These are phyloP conservation scores for Dactylellina parvicollis DNA, from an alignment of 2,329 filamentous ascomycete genomes.

Conservation along the genomic window DNA sequence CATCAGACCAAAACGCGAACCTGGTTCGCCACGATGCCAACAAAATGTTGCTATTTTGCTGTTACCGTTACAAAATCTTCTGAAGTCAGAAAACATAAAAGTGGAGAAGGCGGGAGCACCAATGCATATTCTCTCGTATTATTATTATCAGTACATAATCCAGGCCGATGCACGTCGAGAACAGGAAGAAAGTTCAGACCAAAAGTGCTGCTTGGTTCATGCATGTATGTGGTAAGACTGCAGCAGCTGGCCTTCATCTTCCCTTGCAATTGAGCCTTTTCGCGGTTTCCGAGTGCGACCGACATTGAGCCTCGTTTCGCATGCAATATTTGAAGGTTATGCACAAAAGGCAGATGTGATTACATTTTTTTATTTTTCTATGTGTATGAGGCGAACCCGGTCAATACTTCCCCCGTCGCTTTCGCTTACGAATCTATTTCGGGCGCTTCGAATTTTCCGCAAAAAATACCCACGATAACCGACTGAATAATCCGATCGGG, in stretches of 20 bases:
- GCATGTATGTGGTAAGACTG: constrained; percentile 48
- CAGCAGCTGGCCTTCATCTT: constrained; percentile 8
- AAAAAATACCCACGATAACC: constrained; percentile 54
- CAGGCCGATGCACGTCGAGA: constrained; percentile 12
- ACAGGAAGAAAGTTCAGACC: constrained; percentile 38
- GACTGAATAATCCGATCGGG: constrained; percentile 54
- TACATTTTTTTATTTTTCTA: constrained; percentile 14
- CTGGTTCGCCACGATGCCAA: constrained; percentile 10
- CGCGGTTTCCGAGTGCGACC: constrained; percentile 43
- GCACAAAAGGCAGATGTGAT: constrained; percentile 30
- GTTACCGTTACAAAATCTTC: constrained; percentile 9
- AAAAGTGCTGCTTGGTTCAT: constrained; percentile 16
- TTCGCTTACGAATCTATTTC: constrained; percentile 54
- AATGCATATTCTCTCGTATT: constrained; percentile 53
- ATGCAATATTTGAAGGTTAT: constrained; percentile 16
- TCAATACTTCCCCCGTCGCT: constrained; percentile 12
- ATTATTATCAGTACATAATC: constrained; percentile 12
- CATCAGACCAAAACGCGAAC: constrained; percentile 42
- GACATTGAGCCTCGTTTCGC: constrained; percentile 45
- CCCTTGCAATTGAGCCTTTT: constrained; percentile 8
- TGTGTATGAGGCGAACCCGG: constrained; percentile 39
- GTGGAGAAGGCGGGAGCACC: constrained; percentile 47
- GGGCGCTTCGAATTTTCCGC: constrained; percentile 54
- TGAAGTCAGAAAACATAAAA: constrained; percentile 12
- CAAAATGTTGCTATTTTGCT: constrained; percentile 39